phyloP scores from a whole-genome alignment of 768 basidiomycete genomes.

The Trametes elegans region DNA sequence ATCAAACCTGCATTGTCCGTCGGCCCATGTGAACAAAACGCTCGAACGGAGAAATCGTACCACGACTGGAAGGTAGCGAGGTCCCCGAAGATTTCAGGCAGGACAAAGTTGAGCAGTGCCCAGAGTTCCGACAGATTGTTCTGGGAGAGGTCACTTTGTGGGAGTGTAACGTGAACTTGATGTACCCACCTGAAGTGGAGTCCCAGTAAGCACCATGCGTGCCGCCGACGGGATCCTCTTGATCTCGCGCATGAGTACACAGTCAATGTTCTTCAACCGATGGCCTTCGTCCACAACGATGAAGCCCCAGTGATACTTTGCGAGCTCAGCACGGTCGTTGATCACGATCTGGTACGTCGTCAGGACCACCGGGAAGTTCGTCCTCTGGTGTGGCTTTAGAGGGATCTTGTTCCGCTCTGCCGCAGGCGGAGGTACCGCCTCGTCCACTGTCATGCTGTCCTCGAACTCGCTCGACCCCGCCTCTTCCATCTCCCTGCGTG shows the following conservation, averaged over 20 bases:
- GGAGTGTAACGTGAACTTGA: not conserved
- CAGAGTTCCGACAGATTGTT: conserved; percentile 95
- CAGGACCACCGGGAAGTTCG: conserved; percentile 73
- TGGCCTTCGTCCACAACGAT: conserved; percentile 98
- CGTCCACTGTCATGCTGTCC: conserved; percentile 12
- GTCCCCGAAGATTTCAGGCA: conserved; percentile 92
- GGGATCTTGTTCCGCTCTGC: conserved; percentile 14
- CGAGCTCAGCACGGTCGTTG: conserved; percentile 66
- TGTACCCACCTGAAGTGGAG: conserved; percentile 81
- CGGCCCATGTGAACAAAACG: conserved; percentile 29
- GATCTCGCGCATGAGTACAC: conserved; percentile 86
- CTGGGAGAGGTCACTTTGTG: conserved; percentile 43
- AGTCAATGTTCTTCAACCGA: conserved; percentile 91
- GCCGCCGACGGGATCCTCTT: conserved; percentile 83
- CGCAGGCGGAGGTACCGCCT: not conserved
- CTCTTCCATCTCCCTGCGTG: not conserved
- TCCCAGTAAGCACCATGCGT: conserved; percentile 93
- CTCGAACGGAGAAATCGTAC: conserved; percentile 37
- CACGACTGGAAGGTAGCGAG: conserved; percentile 88
- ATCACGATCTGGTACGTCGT: conserved; percentile 96
- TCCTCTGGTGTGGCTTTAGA: conserved; percentile 31
- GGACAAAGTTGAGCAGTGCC: conserved; percentile 93
- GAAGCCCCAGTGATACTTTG: conserved; percentile 78
- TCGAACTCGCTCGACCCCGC: conserved; percentile 17
- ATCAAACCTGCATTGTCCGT: conserved; percentile 55